phyloP scores from a whole-genome alignment of 2,329 filamentous ascomycete genomes.

The Beauveria sp. region DNA sequence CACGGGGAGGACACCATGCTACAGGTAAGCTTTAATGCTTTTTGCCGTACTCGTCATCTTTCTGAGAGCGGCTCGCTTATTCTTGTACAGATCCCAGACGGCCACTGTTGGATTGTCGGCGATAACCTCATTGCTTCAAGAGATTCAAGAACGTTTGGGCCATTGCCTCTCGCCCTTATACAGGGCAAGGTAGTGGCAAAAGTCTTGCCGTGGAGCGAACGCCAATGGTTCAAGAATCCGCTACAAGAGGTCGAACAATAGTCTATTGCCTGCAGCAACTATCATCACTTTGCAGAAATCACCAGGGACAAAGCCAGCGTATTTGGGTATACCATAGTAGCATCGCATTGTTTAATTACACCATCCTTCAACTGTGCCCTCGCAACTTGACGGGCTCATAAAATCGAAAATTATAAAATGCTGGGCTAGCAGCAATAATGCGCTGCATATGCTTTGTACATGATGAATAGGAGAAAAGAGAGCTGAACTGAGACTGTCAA shows the following conservation, averaged over 20 bases:
- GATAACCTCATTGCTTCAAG: constrained; percentile 80
- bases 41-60: neutral
- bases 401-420: constrained; percentile 18
- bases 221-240: constrained; percentile 41
- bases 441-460: constrained; percentile 29
- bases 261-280: neutral
- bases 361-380: constrained; percentile 1
- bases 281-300: constrained; percentile 15
- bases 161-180: constrained; percentile 76
- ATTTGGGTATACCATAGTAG: neutral
- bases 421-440: constrained; percentile 12
- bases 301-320: neutral
- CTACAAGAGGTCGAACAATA: constrained; percentile 26
- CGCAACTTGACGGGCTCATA: neutral
- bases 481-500: constrained; percentile 11
- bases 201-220: constrained; percentile 44
- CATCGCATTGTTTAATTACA: constrained; percentile 12
- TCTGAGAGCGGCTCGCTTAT: neutral
- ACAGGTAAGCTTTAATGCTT: constrained; percentile 41
- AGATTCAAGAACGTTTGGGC: constrained; percentile 82
- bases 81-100: constrained; percentile 65
- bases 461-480: constrained; percentile 15
- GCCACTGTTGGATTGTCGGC: constrained; percentile 85
- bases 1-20: constrained; percentile 47
- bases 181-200: constrained; percentile 72